Evolutionary conservation across 2,329 filamentous ascomycete genomes (phyloP).

Genomic region (Rhynchosporium agropyri): DNA sequence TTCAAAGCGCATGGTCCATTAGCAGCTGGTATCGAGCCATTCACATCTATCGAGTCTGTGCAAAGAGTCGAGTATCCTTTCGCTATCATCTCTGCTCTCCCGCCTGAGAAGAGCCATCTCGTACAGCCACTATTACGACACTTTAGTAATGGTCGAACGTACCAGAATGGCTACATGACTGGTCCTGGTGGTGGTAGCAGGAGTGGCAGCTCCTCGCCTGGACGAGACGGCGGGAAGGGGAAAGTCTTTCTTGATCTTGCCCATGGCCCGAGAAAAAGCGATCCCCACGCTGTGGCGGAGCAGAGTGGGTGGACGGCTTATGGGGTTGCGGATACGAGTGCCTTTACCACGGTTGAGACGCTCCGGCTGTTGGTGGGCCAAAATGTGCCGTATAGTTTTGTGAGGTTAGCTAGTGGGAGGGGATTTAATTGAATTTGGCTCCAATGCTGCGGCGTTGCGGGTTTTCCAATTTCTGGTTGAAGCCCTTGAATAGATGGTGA

Average conservation of each 20-base stretch:
- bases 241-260: slow-evolving; percentile 84
- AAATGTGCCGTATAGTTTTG: slow-evolving; percentile 87
- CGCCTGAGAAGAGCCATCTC: slow-evolving; percentile 75
- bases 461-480: too few species aligned
- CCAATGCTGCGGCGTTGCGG: too few species aligned
- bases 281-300: slow-evolving; percentile 70
- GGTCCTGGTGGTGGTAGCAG: not conserved
- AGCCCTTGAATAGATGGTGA: too few species aligned
- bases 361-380: slow-evolving; percentile 78
- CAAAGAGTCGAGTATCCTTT: slow-evolving; percentile 80
- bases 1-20: slow-evolving; percentile 68
- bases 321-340: slow-evolving; percentile 76
- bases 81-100: slow-evolving; percentile 77
- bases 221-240: slow-evolving; percentile 42
- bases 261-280: slow-evolving; percentile 62
- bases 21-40: slow-evolving; percentile 65
- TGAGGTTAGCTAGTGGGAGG: slow-evolving; percentile 68
- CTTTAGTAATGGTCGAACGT: slow-evolving; percentile 51
- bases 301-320: slow-evolving; percentile 79
- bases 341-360: slow-evolving; percentile 83
- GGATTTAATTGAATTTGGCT: slow-evolving; percentile 48
- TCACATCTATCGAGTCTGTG: slow-evolving; percentile 74
- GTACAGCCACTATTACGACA: slow-evolving; percentile 78
- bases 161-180: slow-evolving; percentile 34
- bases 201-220: not conserved